Conservation (phyloP, 345 rosid genomes). For the Salix brachista region DNA sequence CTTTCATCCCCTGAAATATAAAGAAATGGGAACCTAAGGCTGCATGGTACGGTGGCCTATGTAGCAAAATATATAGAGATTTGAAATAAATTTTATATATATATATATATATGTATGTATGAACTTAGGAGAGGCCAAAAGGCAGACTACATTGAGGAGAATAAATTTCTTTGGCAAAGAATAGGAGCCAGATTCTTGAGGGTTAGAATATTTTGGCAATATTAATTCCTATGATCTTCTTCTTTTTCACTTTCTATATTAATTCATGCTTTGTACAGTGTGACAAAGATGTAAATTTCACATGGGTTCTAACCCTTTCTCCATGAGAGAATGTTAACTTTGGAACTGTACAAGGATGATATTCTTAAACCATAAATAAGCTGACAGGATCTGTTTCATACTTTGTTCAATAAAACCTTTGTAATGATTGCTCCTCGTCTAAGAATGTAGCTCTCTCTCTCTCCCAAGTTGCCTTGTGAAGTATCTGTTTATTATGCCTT, state of each 20-base stretch:
- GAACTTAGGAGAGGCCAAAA: conserved; percentile 1
- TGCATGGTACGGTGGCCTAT: too few relatives aligned
- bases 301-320: background rate
- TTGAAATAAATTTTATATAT: conserved; percentile 4
- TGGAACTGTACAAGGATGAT: conserved; percentile 27
- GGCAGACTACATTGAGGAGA: conserved; percentile 4
- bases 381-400: background rate
- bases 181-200: conserved; percentile 10
- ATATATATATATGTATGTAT: background rate
- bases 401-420: background rate
- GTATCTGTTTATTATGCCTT: background rate
- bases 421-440: background rate
- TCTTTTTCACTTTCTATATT: background rate
- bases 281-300: conserved; percentile 17
- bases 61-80: too few relatives aligned
- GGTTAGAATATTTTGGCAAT: background rate
- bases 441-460: background rate
- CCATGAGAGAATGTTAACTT: conserved; percentile 18
- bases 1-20: conserved; percentile 49
- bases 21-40: background rate
- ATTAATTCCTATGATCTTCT: background rate
- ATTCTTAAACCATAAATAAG: background rate
- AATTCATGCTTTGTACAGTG: conserved; percentile 21
- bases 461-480: background rate
- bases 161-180: conserved; percentile 10